Base-by-base conservation (phyloP, 2,329 filamentous ascomycete species). In the Colletotrichum plurivorum region DNA sequence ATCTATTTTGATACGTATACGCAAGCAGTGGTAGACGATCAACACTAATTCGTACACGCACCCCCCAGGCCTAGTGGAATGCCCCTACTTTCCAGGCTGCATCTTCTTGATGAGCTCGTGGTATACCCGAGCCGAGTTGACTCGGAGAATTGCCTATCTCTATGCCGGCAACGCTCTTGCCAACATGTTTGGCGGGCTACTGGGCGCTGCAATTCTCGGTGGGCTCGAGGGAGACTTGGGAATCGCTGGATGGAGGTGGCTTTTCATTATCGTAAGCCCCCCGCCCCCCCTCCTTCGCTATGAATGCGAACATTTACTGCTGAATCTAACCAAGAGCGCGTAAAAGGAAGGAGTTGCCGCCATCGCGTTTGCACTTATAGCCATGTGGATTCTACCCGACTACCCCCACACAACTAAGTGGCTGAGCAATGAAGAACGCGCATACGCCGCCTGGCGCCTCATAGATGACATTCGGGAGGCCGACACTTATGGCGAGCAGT, bases 331-430 rank as follows among this genome's bases (percentile, higher is more conserved):
- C 48, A 49, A 4, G 18, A 43, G 27, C 20, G 45, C 27, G 13
- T 8, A 22, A 31, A 53, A 77, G 76, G 81, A 84, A 57, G 79
- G 78, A 0, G 79, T 82, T 12, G 77, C 82, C 18, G 81, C 83
- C 61, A 72, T 87, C 71, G 69, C 78, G 5, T 74, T 78, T 18
- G 76, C 81, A 1, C 69, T 82, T 1, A 31, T 77, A 1, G 74
- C 81, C 4, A 70, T 72, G 3, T 77, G 83, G 41, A 72, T 80
- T 31, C 77, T 89, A 0, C 88, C 87, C 0, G 83, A 89, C 71
- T 88, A 87, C 16, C 87, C 87, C 1, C 78, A 82, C 51, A 87
- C 83, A 0, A 87, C 87, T 0, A 79, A 77, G 25, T 89, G 87
- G 87, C 74, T 89, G 0, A 79, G 79, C 0, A 74, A 83, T 3